Percentiles rank a stretch among this genome's conserved stretches.
Evolutionary conservation across 208 protist species (phyloP).

Genomic region (Trichomonas gallinae): DNA sequence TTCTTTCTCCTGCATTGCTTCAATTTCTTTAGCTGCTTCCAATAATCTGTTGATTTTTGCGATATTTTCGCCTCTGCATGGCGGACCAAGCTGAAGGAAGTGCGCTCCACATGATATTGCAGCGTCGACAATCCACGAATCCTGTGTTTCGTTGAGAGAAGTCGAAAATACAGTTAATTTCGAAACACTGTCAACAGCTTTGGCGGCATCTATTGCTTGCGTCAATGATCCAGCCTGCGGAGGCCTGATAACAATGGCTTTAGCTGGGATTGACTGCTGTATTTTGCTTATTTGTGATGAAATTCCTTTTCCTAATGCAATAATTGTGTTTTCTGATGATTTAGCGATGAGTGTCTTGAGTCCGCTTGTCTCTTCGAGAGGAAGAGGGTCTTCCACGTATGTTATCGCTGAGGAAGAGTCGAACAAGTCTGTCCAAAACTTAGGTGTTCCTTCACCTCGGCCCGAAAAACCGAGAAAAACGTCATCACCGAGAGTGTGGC

Average conservation of each 20-base stretch:
- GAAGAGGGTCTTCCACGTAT: neutral
- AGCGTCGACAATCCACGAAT: neutral
- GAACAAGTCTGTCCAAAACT: neutral
- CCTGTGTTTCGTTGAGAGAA: neutral
- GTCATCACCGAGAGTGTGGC: conserved; percentile 3
- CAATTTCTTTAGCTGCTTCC: neutral
- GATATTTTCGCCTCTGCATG: conserved; percentile 14
- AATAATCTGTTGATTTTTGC: neutral
- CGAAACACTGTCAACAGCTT: neutral
- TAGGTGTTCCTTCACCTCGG: too few species aligned
- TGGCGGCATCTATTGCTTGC: neutral
- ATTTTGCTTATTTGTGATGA: neutral
- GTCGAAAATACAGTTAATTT: neutral
- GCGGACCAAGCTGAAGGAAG: neutral
- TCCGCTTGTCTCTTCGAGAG: neutral
- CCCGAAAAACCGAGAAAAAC: neutral
- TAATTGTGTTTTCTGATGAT: neutral
- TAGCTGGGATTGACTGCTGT: neutral
- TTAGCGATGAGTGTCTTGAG: neutral
- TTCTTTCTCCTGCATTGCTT: neutral
- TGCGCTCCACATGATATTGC: neutral
- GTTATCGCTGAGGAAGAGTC: neutral
- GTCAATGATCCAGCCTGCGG: neutral
- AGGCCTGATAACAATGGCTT: neutral
- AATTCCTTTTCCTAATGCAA: neutral